Evolutionary conservation across 225 moss, liverwort and hornwort genomes (phyloP).

Genomic region (Marchantia paleacea): DNA sequence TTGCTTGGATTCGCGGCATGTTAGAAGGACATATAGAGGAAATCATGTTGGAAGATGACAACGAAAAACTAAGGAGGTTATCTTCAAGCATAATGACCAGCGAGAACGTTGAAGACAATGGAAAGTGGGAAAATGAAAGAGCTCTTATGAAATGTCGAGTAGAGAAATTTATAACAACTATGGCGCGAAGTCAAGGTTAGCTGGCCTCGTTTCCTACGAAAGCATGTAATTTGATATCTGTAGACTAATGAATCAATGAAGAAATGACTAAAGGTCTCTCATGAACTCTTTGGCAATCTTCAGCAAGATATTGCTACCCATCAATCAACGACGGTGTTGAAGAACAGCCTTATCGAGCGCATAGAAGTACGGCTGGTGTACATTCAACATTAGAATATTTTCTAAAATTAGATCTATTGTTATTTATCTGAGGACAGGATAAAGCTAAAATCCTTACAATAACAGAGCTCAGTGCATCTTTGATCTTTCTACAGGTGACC

Average conservation of each 20-base stretch:
- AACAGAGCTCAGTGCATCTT: no score
- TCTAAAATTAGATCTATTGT: background rate
- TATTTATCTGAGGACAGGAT: background rate
- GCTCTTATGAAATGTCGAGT: slow-evolving; percentile 61
- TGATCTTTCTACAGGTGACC: slow-evolving; percentile 48
- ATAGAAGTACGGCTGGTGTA: background rate
- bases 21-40: slow-evolving; percentile 18
- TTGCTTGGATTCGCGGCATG: no score
- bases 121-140: slow-evolving; percentile 67
- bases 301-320: no score
- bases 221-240: no score
- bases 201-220: background rate
- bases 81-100: slow-evolving; percentile 50
- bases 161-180: slow-evolving; percentile 55
- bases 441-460: no score
- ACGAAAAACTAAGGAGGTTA: slow-evolving; percentile 59
- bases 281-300: no score
- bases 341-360: background rate
- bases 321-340: no score
- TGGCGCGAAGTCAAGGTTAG: slow-evolving; percentile 77
- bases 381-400: background rate
- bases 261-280: no score
- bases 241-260: no score
- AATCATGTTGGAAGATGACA: slow-evolving; percentile 65
- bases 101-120: slow-evolving; percentile 24